A percentile compares a stretch with the other conserved stretches of the same genome.
These are phyloP conservation scores for Gaertneriomyces sp. DNA, from an alignment of 192 early-diverging fungal species.

Conservation along the genomic window DNA sequence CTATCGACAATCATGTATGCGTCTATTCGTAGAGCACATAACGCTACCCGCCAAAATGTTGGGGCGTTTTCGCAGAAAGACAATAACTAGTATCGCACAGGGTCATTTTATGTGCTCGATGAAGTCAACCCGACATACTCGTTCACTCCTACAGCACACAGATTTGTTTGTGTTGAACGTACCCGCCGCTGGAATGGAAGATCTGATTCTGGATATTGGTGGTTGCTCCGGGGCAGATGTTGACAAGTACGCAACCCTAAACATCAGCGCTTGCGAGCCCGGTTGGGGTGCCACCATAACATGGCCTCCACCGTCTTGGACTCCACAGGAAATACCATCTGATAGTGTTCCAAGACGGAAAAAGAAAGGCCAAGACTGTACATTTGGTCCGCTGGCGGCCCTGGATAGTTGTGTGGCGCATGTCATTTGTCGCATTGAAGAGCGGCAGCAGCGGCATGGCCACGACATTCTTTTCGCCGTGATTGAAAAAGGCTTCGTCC, in stretches of 20 bases:
- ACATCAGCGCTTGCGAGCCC: conserved; percentile 27
- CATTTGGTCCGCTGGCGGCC: conserved; percentile 23
- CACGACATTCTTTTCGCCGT: conserved; percentile 28
- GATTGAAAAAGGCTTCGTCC: conserved; percentile 19
- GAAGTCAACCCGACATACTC: conserved; percentile 32
- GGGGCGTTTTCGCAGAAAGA: conserved; percentile 2
- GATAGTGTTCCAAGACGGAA: not conserved
- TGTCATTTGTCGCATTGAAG: conserved; percentile 33
- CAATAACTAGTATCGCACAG: conserved; percentile 6
- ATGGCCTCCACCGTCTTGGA: not conserved
- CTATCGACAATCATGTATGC: conserved; percentile 33
- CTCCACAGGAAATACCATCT: not conserved
- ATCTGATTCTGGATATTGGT: conserved; percentile 27
- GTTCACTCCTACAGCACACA: conserved; percentile 8
- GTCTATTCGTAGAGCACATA: not conserved
- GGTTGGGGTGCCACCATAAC: conserved; percentile 13
- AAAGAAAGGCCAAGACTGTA: not conserved
- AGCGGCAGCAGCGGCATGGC: conserved; percentile 30
- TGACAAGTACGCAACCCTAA: conserved; percentile 23
- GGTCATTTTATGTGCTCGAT: conserved; percentile 37
- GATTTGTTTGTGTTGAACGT: conserved; percentile 31
- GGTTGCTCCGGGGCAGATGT: conserved; percentile 22
- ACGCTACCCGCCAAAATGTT: not conserved
- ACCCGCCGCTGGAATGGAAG: conserved; percentile 24
- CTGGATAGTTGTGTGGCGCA: conserved; percentile 31